These are phyloP conservation scores for Coemansia sp. DNA, from an alignment of 192 early-diverging fungal species.

Conservation along the genomic window DNA sequence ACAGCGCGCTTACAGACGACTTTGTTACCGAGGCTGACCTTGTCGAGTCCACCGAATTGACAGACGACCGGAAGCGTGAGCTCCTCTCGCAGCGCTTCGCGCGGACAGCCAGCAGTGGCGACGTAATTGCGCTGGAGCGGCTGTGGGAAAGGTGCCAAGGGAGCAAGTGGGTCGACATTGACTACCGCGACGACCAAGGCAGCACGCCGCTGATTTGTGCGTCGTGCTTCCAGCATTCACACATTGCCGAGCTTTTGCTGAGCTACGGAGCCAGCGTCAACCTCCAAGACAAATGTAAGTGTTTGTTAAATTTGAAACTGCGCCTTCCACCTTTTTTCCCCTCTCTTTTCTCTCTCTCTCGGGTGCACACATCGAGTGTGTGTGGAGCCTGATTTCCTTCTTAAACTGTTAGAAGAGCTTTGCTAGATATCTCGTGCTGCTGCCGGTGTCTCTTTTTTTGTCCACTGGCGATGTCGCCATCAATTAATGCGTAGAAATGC, in stretches of 20 bases:
- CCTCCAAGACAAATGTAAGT: slow-evolving; percentile 75
- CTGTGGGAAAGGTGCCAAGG: slow-evolving; percentile 59
- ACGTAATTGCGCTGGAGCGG: slow-evolving; percentile 60
- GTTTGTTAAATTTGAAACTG: background rate
- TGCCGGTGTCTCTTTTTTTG: background rate
- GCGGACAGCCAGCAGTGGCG: slow-evolving; percentile 71
- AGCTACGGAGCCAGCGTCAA: slow-evolving; percentile 73
- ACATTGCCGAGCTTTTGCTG: slow-evolving; percentile 69
- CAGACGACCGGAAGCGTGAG: slow-evolving; percentile 57
- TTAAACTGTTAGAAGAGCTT: background rate
- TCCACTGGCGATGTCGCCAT: background rate
- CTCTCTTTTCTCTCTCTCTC: background rate
- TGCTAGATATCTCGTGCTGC: background rate
- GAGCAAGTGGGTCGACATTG: slow-evolving; percentile 65
- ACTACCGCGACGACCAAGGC: slow-evolving; percentile 83
- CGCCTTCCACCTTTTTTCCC: background rate
- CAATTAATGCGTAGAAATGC: slow-evolving; percentile 2
- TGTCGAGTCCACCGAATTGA: slow-evolving; percentile 35
- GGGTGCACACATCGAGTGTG: background rate
- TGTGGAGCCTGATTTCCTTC: background rate
- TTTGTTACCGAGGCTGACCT: slow-evolving; percentile 41
- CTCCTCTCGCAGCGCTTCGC: slow-evolving; percentile 66
- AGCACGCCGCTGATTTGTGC: slow-evolving; percentile 85
- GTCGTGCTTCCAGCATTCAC: slow-evolving; percentile 79
- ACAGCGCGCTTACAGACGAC: slow-evolving; percentile 23